Evolutionary conservation across 2,329 filamentous ascomycete species (phyloP).

Genomic region (Botrytis medusae): DNA sequence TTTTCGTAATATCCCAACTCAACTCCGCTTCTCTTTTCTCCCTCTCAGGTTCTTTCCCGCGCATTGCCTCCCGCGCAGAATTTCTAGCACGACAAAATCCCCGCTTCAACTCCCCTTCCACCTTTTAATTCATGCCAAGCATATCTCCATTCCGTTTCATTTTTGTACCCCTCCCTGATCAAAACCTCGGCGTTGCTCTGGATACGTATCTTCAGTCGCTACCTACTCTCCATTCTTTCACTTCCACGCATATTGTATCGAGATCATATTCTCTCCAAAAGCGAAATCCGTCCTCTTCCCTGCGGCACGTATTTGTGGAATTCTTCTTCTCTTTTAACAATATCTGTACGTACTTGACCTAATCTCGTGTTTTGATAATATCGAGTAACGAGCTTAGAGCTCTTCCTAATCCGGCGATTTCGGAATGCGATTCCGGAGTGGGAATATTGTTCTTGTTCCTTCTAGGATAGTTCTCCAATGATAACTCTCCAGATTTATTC

Average conservation of each 20-base stretch:
- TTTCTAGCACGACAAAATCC: neutral
- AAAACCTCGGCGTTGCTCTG: neutral
- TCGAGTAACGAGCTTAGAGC: rapidly evolving
- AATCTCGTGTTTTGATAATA: neutral
- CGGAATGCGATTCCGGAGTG: neutral
- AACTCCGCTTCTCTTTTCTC: neutral
- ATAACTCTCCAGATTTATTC: neutral
- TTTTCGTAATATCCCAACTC: neutral
- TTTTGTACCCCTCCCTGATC: neutral
- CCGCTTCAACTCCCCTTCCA: neutral
- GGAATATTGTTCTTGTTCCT: rapidly evolving
- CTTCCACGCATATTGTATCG: neutral
- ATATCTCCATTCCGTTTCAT: neutral
- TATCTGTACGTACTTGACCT: no score
- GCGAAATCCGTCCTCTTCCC: rapidly evolving
- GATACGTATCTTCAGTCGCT: neutral
- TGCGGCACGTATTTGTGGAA: neutral
- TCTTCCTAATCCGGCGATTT: neutral
- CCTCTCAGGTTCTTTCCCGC: neutral
- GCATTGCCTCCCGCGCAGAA: neutral
- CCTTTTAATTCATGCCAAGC: rapidly evolving
- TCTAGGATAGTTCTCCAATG: rapidly evolving
- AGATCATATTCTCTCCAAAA: neutral
- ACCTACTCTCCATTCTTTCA: neutral
- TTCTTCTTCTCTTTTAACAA: neutral